Base-by-base conservation (phyloP, 2,329 filamentous ascomycete genomes). In the Tolypocladium tundrense region DNA sequence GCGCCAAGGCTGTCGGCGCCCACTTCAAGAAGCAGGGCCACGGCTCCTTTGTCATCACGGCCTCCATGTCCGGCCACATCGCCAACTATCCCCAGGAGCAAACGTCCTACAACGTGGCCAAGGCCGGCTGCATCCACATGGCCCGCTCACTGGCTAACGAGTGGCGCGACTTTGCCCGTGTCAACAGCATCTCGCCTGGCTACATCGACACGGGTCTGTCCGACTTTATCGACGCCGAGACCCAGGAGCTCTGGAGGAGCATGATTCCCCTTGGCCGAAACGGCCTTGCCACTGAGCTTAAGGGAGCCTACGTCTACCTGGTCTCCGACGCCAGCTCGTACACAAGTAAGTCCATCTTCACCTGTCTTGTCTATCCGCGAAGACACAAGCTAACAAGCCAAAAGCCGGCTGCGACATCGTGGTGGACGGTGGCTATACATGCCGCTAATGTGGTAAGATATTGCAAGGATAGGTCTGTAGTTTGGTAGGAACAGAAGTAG, bases 241-340 rank as follows among this genome's bases (percentile, higher is more conserved):
- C 83, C 14, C 88, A 90, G 76, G 78, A 84, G 57, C 79, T 89
- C 61, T 91, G 88, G 88, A 80, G 81, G 67, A 80, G 82, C 67
- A 90, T 90, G 80, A 90, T 88, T 56, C 87, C 87, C 53, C 84
- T 91, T 81, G 86, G 80, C 43, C 77, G 88, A 64, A 83, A 89
- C 66, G 88, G 86, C 5, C 74, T 83, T 56, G 76, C 83, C 1
- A 82, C 86, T 65, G 88, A 91, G 76, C 75, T 91, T 63, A 90
- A 90, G 75, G 87, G 86, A 9, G 87, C 86, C n/a, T 93, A 88
- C 69, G 77, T 92, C 55, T 92, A 90, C 72, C 79, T 93, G 43
- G 83, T 88, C 40, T 87, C 83, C 54, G 88, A 92, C 69, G 88
- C 88, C 5, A 84, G 85, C 59, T 85, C 83, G 48, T 92, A 27